Percentiles rank a stretch among this genome's conserved stretches.
Evolutionary conservation across 371 early-diverging fungal species (phyloP).

Genomic region (Mortierella sp.): DNA sequence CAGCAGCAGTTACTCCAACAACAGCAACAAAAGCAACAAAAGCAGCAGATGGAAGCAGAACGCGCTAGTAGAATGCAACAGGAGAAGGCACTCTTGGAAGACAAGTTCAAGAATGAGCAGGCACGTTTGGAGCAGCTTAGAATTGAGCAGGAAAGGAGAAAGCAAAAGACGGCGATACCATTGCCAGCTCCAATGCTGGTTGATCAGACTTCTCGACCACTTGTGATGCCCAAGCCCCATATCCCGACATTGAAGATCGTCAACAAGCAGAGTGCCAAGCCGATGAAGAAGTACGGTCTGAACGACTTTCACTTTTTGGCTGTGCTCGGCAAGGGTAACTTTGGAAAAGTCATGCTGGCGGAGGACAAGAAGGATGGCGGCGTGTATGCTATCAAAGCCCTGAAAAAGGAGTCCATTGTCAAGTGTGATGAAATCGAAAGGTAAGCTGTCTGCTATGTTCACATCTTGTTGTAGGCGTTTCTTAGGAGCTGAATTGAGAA

Average conservation of each 20-base stretch:
- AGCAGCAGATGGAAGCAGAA: slow-evolving; percentile 32
- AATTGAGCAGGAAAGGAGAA: slow-evolving; percentile 33
- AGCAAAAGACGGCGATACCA: slow-evolving; percentile 20
- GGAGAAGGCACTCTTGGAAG: slow-evolving; percentile 37
- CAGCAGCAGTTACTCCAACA: slow-evolving; percentile 42
- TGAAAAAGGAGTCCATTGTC: slow-evolving; percentile 93
- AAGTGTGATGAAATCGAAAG: slow-evolving; percentile 89
- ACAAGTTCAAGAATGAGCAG: slow-evolving; percentile 46
- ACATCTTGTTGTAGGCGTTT: background rate
- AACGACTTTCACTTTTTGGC: slow-evolving; percentile 89
- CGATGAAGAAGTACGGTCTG: slow-evolving; percentile 58
- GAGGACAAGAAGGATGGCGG: slow-evolving; percentile 75
- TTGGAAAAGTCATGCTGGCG: slow-evolving; percentile 95
- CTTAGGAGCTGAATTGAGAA: background rate
- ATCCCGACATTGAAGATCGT: slow-evolving; percentile 48
- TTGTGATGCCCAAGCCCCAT: slow-evolving; percentile 42
- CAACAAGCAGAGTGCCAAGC: slow-evolving; percentile 39
- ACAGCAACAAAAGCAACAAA: slow-evolving; percentile 37
- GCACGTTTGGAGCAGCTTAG: slow-evolving; percentile 47
- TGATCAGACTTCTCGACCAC: slow-evolving; percentile 27
- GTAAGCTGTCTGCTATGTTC: slow-evolving; percentile 20
- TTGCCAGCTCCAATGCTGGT: background rate
- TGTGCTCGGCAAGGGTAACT: slow-evolving; percentile 95
- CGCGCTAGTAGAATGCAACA: slow-evolving; percentile 22
- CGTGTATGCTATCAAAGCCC: slow-evolving; percentile 94